These are phyloP conservation scores for Pelargonium fulgidum DNA, from an alignment of 441 rosid genomes.

Conservation along the genomic window DNA sequence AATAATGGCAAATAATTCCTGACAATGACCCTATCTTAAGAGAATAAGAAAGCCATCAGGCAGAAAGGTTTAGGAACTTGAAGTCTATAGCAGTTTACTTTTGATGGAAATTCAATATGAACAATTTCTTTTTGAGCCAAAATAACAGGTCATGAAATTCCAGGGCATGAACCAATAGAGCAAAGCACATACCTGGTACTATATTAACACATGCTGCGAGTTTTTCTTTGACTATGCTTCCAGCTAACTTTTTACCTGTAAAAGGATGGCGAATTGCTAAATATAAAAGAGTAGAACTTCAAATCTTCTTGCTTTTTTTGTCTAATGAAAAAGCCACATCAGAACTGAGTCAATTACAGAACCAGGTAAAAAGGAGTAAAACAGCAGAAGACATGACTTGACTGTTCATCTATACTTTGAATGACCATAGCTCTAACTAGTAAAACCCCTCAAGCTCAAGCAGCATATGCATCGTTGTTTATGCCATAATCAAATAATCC, in stretches of 20 bases:
- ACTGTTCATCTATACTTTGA: background rate
- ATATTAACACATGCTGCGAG: slow-evolving; percentile 84
- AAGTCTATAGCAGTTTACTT: background rate
- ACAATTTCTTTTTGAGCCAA: background rate
- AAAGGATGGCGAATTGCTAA: too few species aligned
- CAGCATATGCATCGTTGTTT: background rate
- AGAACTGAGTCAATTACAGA: background rate
- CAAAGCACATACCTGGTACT: slow-evolving; percentile 47
- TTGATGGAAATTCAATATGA: background rate
- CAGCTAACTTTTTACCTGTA: slow-evolving; percentile 75
- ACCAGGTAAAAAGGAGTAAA: background rate
- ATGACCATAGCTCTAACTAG: background rate
- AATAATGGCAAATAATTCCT: background rate
- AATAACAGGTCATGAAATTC: background rate
- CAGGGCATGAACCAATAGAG: background rate
- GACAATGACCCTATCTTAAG: background rate
- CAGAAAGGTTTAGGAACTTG: background rate
- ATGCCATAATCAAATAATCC: background rate
- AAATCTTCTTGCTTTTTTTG: too few species aligned
- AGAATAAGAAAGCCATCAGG: background rate
- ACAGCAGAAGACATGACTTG: background rate
- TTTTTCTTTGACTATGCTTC: slow-evolving; percentile 56
- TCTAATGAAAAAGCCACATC: too few species aligned
- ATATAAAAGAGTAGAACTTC: too few species aligned
- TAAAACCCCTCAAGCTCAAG: background rate